These are phyloP conservation scores for Raphidocelis subcapitata DNA, from an alignment of 139 green algal genomes.

Conservation along the genomic window DNA sequence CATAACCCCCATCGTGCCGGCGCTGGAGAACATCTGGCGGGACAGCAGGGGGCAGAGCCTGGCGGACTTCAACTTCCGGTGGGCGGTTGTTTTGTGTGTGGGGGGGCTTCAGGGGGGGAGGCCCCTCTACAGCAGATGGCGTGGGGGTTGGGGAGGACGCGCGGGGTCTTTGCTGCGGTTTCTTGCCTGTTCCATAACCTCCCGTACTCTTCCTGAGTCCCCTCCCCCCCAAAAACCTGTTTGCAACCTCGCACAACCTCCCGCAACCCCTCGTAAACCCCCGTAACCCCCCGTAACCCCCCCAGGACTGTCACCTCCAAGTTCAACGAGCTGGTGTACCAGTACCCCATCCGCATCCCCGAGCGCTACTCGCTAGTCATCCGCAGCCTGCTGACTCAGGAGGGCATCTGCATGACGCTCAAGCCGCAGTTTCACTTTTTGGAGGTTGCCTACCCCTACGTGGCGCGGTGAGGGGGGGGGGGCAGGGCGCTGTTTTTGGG, in stretches of 20 bases:
- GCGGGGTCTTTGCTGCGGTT: too few relatives aligned
- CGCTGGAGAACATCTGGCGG: slow-evolving; percentile 97
- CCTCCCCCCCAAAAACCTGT: too few relatives aligned
- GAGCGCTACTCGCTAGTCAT: slow-evolving; percentile 98
- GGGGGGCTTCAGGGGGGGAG: too few relatives aligned
- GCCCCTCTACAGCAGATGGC: too few relatives aligned
- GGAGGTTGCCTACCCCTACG: slow-evolving; percentile 91
- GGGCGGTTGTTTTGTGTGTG: too few relatives aligned
- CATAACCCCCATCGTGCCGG: slow-evolving; percentile 89
- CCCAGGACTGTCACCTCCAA: slow-evolving; percentile 84
- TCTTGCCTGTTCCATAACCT: too few relatives aligned
- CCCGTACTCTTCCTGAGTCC: too few relatives aligned
- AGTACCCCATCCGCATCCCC: slow-evolving; percentile 99
- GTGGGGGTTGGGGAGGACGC: too few relatives aligned
- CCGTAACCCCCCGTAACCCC: background rate
- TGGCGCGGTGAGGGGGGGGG: slow-evolving; percentile 75
- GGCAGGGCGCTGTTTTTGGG: too few relatives aligned
- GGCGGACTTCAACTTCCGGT: slow-evolving; percentile 97
- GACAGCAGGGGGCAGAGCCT: slow-evolving; percentile 83
- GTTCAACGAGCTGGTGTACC: slow-evolving; percentile 99
- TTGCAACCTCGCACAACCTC: too few relatives aligned
- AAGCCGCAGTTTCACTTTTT: slow-evolving; percentile 97
- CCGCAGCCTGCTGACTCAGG: slow-evolving; percentile 83
- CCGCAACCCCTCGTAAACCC: background rate
- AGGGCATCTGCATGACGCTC: slow-evolving; percentile 99